phyloP scores from a whole-genome alignment of 306 rosid genomes.

The Pterocarpus macrocarpus region DNA sequence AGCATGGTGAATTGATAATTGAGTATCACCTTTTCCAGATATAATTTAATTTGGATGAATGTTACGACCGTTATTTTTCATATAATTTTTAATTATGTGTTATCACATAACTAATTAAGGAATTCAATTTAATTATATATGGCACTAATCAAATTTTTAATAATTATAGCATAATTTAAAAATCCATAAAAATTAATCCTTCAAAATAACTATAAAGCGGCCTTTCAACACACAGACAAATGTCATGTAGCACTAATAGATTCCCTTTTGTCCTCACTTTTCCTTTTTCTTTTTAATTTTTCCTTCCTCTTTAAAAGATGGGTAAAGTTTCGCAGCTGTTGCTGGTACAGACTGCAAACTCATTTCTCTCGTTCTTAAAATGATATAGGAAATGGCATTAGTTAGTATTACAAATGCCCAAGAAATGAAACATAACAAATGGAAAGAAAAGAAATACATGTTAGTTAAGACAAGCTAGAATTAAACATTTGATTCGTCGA shows the following conservation, averaged over 20 bases:
- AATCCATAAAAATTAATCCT: neutral
- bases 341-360: neutral
- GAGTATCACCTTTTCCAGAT: neutral
- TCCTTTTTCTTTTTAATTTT: neutral
- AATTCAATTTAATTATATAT: too few relatives aligned
- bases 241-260: neutral
- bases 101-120: too few relatives aligned
- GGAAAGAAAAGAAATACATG: neutral
- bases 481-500: neutral
- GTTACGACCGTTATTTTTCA: neutral
- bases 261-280: neutral
- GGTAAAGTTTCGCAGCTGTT: neutral
- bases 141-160: too few relatives aligned
- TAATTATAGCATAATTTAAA: neutral
- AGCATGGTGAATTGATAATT: slow-evolving; percentile 10
- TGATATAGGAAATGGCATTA: neutral
- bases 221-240: neutral
- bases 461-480: neutral
- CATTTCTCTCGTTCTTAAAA: neutral
- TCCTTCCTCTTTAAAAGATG: neutral
- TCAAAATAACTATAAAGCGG: neutral
- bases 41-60: too few relatives aligned
- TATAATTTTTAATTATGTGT: too few relatives aligned
- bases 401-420: neutral
- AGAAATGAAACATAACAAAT: too few relatives aligned